Base-by-base conservation (phyloP, 2,329 filamentous ascomycete genomes). In the Aphanocladium album region DNA sequence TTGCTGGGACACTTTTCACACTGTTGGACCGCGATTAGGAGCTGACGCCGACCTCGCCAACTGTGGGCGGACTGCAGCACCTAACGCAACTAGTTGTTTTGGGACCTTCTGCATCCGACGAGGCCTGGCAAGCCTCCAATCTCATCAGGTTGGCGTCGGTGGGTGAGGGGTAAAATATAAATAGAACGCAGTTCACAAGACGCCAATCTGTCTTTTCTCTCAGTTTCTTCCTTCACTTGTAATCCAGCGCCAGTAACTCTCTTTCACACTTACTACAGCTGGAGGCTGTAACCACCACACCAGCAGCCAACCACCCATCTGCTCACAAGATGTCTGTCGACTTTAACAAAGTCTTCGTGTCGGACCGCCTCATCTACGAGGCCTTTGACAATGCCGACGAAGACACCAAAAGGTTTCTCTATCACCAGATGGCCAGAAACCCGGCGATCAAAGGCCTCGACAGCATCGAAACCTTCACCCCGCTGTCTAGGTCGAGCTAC, bases 331-430 rank as follows among this genome's bases (percentile, higher is more conserved):
- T 59, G 56, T 21, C 47, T 8, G 1, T 46, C 12, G n/a, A 19
- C 35, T 49, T 59, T 43, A 25, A 45, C 5, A 45, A n/a, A 9
- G 35, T 52, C 17, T 56, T 61, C 6, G 25, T 37, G 3, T 61
- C 59, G 17, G 53, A 61, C 23, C 59, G 59, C 17, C 59, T 61
- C 43, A 61, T 61, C 27, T 61, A 57, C 37, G 59, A 61, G 53
- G 19, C 59, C n/a, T 45, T 57, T 35, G 59, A 61, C 21, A 37
- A 21, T 30, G 60, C 54, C 62, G 45, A 61, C 51, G 55, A 52
- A 14, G 19, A 62, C 43, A 55, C 47, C 53, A 56, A 49, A 54
- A 19, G 19, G 21, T 61, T 62, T 27, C 43, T 60, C 49, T 68
- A 59, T 39, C 47, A 41, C 33, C 23, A 53, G 21, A 57, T 59